Conservation (phyloP, 73 alveolate genomes). For the Symbiodinium pilosum region DNA sequence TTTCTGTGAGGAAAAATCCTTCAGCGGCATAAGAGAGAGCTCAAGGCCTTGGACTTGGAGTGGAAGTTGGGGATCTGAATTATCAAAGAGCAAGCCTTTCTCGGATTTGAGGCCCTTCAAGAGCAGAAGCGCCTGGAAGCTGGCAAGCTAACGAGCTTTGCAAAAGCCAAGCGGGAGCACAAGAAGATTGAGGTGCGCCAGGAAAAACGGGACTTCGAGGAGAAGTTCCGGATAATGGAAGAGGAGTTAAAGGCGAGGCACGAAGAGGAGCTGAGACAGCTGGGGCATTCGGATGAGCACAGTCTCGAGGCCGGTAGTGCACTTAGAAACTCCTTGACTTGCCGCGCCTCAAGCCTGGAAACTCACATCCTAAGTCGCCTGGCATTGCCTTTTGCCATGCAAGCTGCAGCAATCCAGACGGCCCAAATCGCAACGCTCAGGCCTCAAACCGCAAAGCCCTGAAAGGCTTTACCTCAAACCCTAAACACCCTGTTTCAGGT, state of each 20-base stretch:
- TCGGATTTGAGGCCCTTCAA: constrained; percentile 13
- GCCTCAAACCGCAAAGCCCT: too few relatives aligned
- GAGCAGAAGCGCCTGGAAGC: constrained; percentile 71
- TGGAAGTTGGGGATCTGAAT: too few relatives aligned
- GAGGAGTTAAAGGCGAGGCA: not conserved
- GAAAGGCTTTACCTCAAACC: too few relatives aligned
- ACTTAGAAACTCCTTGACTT: too few relatives aligned
- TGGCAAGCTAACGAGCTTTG: constrained; percentile 73
- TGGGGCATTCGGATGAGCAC: not conserved
- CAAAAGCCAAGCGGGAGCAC: constrained; percentile 83
- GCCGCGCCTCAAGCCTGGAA: too few relatives aligned
- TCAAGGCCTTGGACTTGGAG: too few relatives aligned
- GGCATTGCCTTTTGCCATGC: too few relatives aligned
- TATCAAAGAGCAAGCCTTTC: not conserved
- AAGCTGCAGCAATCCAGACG: too few relatives aligned
- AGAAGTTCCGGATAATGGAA: not conserved
- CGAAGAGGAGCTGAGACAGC: not conserved
- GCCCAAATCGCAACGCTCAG: too few relatives aligned
- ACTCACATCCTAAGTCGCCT: too few relatives aligned
- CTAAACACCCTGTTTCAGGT: too few relatives aligned
- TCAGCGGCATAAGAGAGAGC: constrained; percentile 92
- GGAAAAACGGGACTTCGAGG: constrained; percentile 74
- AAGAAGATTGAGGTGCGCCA: constrained; percentile 65
- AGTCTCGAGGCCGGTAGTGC: not conserved
- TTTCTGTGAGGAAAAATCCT: constrained; percentile 17